Conservation (phyloP, 768 basidiomycete genomes). For the Hebeloma cylindrosporum region DNA sequence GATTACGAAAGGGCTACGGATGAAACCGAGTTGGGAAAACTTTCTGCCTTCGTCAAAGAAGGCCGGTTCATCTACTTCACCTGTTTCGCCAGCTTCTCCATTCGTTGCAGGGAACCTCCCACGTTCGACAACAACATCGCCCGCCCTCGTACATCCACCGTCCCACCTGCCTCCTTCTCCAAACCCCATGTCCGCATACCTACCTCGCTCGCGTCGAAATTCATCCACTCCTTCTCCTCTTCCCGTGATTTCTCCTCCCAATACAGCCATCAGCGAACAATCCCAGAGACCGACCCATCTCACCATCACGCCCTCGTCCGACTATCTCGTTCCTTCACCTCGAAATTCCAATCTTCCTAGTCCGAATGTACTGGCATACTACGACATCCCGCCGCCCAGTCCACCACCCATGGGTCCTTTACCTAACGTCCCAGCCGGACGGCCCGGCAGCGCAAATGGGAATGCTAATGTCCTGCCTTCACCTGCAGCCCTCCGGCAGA, state of each 20-base stretch:
- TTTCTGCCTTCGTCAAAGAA: constrained; percentile 10
- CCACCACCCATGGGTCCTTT: constrained; percentile 48
- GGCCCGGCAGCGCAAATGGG: not conserved
- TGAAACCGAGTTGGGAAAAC: constrained; percentile 23
- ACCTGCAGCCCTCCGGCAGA: constrained; percentile 23
- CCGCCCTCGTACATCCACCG: not conserved
- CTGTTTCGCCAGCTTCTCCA: constrained; percentile 19
- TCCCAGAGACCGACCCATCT: constrained; percentile 8
- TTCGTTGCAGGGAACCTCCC: not conserved
- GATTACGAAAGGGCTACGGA: constrained; percentile 16
- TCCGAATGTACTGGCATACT: constrained; percentile 45
- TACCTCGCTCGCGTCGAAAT: not conserved
- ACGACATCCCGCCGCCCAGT: constrained; percentile 51
- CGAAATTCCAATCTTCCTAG: constrained; percentile 25
- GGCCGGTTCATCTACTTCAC: not conserved
- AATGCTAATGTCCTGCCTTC: constrained; percentile 16
- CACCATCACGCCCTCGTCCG: constrained; percentile 26
- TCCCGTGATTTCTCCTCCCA: constrained; percentile 13
- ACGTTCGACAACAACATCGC: not conserved
- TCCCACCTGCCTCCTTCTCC: constrained; percentile 12
- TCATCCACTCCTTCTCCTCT: constrained; percentile 12
- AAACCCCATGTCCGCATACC: constrained; percentile 8
- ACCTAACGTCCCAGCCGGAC: constrained; percentile 32
- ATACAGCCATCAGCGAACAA: no score
- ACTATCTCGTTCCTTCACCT: constrained; percentile 36